A percentile compares a stretch with the other conserved stretches of the same genome.
These are phyloP conservation scores for Cenchrus purpureus DNA, from an alignment of 176 grass and related monocot genomes.

Conservation along the genomic window DNA sequence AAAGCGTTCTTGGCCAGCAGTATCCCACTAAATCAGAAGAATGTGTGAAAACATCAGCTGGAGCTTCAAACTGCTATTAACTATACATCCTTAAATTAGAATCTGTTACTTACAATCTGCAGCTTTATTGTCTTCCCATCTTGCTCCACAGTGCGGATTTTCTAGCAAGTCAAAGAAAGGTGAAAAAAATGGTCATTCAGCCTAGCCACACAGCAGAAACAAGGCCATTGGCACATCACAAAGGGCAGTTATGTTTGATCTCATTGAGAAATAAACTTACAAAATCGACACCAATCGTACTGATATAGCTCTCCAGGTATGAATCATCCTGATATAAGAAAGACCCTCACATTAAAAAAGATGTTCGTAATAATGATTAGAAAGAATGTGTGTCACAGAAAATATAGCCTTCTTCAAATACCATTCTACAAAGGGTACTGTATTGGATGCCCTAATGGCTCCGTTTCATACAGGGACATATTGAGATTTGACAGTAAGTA, in stretches of 20 bases:
- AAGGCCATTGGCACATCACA: background rate
- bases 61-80: background rate
- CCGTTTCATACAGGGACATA: background rate
- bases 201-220: background rate
- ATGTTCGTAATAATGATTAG: background rate
- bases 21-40: conserved; percentile 64
- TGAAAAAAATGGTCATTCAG: conserved; percentile 13
- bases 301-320: conserved; percentile 87
- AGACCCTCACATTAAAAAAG: conserved; percentile 9
- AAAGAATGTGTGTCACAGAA: conserved; percentile 8
- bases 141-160: conserved; percentile 83
- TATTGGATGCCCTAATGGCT: background rate
- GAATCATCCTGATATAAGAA: conserved; percentile 72
- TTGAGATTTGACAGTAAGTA: background rate
- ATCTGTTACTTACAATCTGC: conserved; percentile 63
- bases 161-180: conserved; percentile 46
- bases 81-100: background rate
- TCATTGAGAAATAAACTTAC: conserved; percentile 51
- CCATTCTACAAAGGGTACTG: conserved; percentile 10
- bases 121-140: conserved; percentile 91
- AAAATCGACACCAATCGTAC: conserved; percentile 87
- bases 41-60: conserved; percentile 8
- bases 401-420: background rate
- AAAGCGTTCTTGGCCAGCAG: conserved; percentile 80
- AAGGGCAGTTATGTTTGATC: conserved; percentile 13